Evolutionary conservation across 2,329 filamentous ascomycete genomes (phyloP).

Genomic region (Corynespora cassiicola): DNA sequence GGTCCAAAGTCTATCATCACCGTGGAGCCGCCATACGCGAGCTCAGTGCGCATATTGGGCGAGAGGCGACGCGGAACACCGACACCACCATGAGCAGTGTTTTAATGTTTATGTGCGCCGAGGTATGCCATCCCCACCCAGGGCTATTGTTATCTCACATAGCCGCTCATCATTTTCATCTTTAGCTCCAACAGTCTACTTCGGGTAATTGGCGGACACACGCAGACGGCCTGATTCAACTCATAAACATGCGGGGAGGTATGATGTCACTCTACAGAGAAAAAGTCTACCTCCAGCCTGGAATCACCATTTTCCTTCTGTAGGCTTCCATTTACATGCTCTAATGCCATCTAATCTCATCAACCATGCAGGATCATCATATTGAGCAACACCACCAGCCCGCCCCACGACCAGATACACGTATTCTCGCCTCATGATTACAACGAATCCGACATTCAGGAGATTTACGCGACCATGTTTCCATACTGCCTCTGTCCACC

Average conservation of each 20-base stretch:
- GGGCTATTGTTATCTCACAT: background rate
- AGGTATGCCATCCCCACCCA: slow-evolving; percentile 24
- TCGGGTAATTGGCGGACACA: slow-evolving; percentile 34
- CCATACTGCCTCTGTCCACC: slow-evolving; percentile 35
- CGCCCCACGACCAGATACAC: slow-evolving; percentile 29
- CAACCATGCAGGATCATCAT: slow-evolving; percentile 24
- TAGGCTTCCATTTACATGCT: slow-evolving; percentile 10
- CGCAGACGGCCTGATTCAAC: slow-evolving; percentile 27
- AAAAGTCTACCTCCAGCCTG: slow-evolving; percentile 22
- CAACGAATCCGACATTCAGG: slow-evolving; percentile 20
- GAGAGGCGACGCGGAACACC: slow-evolving; percentile 28
- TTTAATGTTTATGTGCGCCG: slow-evolving; percentile 34
- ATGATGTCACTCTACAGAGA: slow-evolving; percentile 21
- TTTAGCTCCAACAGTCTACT: slow-evolving; percentile 31
- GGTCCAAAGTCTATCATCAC: slow-evolving; percentile 33
- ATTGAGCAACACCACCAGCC: slow-evolving; percentile 33
- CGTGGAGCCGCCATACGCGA: slow-evolving; percentile 34
- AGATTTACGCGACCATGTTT: slow-evolving; percentile 33
- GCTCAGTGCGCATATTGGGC: slow-evolving; percentile 27
- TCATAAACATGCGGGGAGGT: slow-evolving; percentile 38
- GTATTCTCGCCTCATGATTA: slow-evolving; percentile 17
- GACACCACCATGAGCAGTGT: slow-evolving; percentile 36
- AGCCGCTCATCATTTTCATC: background rate
- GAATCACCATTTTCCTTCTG: slow-evolving; percentile 33
- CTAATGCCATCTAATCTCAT: background rate